Conservation (phyloP, 2,329 filamentous ascomycete genomes). For the Chaetomiaceae sp. region DNA sequence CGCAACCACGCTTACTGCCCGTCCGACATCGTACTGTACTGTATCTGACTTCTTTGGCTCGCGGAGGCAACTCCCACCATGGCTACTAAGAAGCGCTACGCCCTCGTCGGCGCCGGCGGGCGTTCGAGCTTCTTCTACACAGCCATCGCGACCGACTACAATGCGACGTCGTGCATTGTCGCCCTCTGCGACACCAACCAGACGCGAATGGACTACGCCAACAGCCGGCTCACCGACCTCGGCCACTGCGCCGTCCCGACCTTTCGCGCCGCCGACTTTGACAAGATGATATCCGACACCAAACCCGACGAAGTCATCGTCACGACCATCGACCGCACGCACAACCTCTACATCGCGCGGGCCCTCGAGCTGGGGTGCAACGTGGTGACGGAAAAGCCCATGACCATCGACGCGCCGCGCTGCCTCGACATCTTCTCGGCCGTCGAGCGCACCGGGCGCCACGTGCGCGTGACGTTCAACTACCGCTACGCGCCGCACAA, state of each 20-base stretch:
- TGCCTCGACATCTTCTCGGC: constrained; percentile 53
- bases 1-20: too few relatives aligned
- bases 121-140: constrained; percentile 59
- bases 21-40: too few relatives aligned
- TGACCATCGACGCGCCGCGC: constrained; percentile 56
- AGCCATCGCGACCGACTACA: constrained; percentile 51
- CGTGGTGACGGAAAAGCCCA: constrained; percentile 61
- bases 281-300: constrained; percentile 53
- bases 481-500: constrained; percentile 64
- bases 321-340: constrained; percentile 59
- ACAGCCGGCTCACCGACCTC: constrained; percentile 42
- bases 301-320: constrained; percentile 58
- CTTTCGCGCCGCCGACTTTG: constrained; percentile 52
- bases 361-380: constrained; percentile 56
- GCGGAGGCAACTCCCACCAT: background rate
- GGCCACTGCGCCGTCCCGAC: constrained; percentile 49
- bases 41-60: too few relatives aligned
- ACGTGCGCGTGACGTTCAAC: constrained; percentile 58
- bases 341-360: constrained; percentile 56
- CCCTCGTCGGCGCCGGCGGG: constrained; percentile 55
- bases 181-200: constrained; percentile 58
- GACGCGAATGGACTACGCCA: constrained; percentile 55
- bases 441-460: constrained; percentile 45
- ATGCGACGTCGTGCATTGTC: constrained; percentile 47
- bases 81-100: constrained; percentile 42